A percentile compares a stretch with the other conserved stretches of the same genome.
Evolutionary conservation across 225 moss, liverwort and hornwort genomes (phyloP).

Genomic region (Straminergon stramineum): DNA sequence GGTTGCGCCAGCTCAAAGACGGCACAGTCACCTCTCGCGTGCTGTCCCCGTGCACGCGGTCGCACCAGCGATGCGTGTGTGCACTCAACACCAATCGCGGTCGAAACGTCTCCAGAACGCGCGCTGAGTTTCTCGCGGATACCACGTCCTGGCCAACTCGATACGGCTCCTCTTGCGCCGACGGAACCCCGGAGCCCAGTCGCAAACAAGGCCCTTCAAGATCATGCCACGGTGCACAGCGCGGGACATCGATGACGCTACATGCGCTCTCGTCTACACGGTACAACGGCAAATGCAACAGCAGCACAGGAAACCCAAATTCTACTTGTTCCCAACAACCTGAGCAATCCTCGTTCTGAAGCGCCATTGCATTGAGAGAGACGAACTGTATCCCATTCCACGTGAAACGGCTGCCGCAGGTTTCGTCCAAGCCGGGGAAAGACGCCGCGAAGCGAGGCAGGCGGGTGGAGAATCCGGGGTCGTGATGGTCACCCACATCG

Average conservation of each 20-base stretch:
- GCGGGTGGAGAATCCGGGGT: conserved; percentile 18
- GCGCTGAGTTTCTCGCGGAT: conserved; percentile 4
- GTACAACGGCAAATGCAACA: conserved; percentile 42
- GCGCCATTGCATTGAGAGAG: conserved; percentile 49
- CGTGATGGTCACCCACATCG: conserved; percentile 51
- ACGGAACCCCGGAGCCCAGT: conserved; percentile 6
- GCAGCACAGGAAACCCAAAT: conserved; percentile 10
- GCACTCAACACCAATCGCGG: conserved; percentile 54
- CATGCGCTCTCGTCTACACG: conserved; percentile 34
- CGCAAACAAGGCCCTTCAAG: conserved; percentile 35
- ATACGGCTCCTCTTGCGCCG: conserved; percentile 12
- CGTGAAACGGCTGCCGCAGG: conserved; percentile 17
- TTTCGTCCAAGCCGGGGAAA: conserved; percentile 34
- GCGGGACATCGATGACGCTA: conserved; percentile 24
- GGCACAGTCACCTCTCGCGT: conserved; percentile 47
- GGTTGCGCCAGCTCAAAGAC: conserved; percentile 58
- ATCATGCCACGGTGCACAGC: conserved; percentile 63
- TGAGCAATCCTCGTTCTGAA: conserved; percentile 21
- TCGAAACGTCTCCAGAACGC: conserved; percentile 20
- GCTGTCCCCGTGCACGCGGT: conserved; percentile 24
- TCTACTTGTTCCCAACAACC: background rate
- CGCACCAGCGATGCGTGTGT: conserved; percentile 60
- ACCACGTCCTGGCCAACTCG: conserved; percentile 38
- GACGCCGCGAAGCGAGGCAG: conserved; percentile 45
- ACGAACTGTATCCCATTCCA: conserved; percentile 34